Evolutionary conservation across 345 rosid genomes (phyloP), one percentile per base, ranked within the genome.

Genomic region (Nephelium lappaceum): DNA sequence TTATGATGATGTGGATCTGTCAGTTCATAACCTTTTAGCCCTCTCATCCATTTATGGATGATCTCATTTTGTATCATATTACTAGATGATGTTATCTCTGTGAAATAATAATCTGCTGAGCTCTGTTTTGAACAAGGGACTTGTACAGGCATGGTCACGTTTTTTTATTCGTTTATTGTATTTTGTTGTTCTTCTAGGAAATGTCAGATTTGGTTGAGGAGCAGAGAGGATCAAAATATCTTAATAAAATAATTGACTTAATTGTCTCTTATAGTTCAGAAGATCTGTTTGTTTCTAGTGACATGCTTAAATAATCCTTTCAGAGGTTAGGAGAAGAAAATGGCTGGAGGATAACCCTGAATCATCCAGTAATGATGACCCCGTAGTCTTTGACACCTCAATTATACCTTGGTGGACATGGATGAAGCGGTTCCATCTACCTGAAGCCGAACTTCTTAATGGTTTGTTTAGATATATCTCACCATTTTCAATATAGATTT

Each of bases 391-490:
- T 41, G 96, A 95, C 79, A 92, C 99, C 21, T 89, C 98, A 66
- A 88, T 90, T 18, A 81, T 95, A 55, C 99, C 98, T 67, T 95
- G 98, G 99, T 95, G 99, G 99, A 89, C 91, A 53, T 95, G 98
- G 99, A 86, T 90, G 78, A 92, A 92, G 87, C 88, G 97, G 76
- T 95, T 87, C 84, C 98, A 95, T 84, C 90, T 95, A 53, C 97
- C 98, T 10, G 98, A 93, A 88, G 97, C 97, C 16, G 98, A 93
- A 82, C 83, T 88, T 45, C 94, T 93, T 7, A 95, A 95, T 71
- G 99, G 99, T 93, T 36, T 62, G 88, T 86, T 53, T 3, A 58
- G 62, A 76, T 58, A 25, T 6, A 5, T 72, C 5, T 6, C 70
- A 27, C 3, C 65, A 21, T 38, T 58, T 49, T 19, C 31, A 43